Conservation (phyloP, 2,329 filamentous ascomycete species). For the Colletotrichum gigasporum region DNA sequence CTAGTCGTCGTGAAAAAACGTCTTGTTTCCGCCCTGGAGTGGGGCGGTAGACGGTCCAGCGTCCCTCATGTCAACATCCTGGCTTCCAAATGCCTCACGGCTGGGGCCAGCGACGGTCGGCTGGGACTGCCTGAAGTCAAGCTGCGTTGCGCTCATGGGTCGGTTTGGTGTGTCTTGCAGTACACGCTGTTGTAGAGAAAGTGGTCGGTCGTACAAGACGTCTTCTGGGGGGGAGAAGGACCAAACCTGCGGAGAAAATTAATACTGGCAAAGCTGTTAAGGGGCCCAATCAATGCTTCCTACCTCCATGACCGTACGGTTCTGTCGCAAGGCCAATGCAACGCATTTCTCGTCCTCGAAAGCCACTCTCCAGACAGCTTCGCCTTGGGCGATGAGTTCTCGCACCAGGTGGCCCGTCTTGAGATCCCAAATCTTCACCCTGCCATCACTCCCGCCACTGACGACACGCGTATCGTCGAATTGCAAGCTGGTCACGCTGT, state of each 20-base stretch:
- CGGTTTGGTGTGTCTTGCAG: slow-evolving; percentile 55
- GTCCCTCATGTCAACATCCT: slow-evolving; percentile 67
- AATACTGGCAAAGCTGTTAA: slow-evolving; percentile 33
- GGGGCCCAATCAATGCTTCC: slow-evolving; percentile 42
- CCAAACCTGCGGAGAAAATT: slow-evolving; percentile 75
- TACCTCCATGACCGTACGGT: slow-evolving; percentile 97
- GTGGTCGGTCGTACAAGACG: slow-evolving; percentile 60
- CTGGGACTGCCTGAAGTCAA: slow-evolving; percentile 51
- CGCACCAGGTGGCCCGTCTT: slow-evolving; percentile 90
- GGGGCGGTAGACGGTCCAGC: slow-evolving; percentile 65
- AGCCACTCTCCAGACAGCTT: slow-evolving; percentile 96
- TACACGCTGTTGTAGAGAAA: slow-evolving; percentile 58
- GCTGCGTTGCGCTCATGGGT: slow-evolving; percentile 61
- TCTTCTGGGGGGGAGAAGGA: slow-evolving; percentile 91
- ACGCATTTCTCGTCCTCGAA: slow-evolving; percentile 99
- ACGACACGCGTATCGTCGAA: slow-evolving; percentile 97
- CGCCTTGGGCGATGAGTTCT: slow-evolving; percentile 89
- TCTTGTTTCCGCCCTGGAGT: slow-evolving; percentile 54
- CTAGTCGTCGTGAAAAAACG: slow-evolving; percentile 61
- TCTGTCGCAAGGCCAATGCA: slow-evolving; percentile 86
- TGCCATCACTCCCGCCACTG: slow-evolving; percentile 94
- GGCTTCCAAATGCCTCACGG: slow-evolving; percentile 45
- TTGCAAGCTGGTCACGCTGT: slow-evolving; percentile 96
- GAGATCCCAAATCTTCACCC: slow-evolving; percentile 98
- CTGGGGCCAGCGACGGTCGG: slow-evolving; percentile 41